Percentiles rank a stretch among this genome's conserved stretches.
phyloP scores from a whole-genome alignment of 768 basidiomycete species.

The Pleurotus cornucopiae region DNA sequence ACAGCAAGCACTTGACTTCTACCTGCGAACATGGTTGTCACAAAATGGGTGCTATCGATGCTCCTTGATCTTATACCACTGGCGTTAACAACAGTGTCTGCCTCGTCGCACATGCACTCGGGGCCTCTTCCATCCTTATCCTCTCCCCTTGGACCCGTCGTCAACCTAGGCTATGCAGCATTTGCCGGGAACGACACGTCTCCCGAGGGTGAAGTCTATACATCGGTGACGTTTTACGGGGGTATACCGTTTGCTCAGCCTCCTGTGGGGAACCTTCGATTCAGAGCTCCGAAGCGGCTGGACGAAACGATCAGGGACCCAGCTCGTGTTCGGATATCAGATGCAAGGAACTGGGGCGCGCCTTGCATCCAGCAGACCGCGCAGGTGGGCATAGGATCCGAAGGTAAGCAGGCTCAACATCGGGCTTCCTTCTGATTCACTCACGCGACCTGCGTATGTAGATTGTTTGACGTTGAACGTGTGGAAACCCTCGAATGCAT shows the following conservation, averaged over 20 bases:
- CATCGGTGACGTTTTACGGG: slow-evolving; percentile 38
- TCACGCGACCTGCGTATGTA: slow-evolving; percentile 9
- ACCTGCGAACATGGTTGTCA: no score
- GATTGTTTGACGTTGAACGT: slow-evolving; percentile 39
- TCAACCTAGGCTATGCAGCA: slow-evolving; percentile 36
- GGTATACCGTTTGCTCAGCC: slow-evolving; percentile 38
- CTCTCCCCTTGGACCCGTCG: slow-evolving; percentile 30
- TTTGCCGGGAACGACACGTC: slow-evolving; percentile 37
- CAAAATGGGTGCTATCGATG: no score
- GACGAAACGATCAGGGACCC: slow-evolving; percentile 21
- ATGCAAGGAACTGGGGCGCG: slow-evolving; percentile 41
- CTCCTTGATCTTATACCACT: no score
- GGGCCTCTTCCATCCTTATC: background rate
- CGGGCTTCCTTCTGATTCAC: background rate
- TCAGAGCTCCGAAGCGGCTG: slow-evolving; percentile 30
- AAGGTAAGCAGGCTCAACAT: background rate
- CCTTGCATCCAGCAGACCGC: slow-evolving; percentile 45
- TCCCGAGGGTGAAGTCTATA: slow-evolving; percentile 26
- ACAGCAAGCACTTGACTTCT: no score
- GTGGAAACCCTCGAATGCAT: slow-evolving; percentile 37
- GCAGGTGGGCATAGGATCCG: slow-evolving; percentile 20
- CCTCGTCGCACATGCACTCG: no score
- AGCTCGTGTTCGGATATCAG: slow-evolving; percentile 20
- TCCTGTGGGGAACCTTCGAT: slow-evolving; percentile 35
- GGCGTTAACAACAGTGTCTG: no score